Evolutionary conservation across 371 early-diverging fungal species (phyloP), one percentile per base, ranked within the genome.

Genomic region (Hamiltosporidium magnivora): DNA sequence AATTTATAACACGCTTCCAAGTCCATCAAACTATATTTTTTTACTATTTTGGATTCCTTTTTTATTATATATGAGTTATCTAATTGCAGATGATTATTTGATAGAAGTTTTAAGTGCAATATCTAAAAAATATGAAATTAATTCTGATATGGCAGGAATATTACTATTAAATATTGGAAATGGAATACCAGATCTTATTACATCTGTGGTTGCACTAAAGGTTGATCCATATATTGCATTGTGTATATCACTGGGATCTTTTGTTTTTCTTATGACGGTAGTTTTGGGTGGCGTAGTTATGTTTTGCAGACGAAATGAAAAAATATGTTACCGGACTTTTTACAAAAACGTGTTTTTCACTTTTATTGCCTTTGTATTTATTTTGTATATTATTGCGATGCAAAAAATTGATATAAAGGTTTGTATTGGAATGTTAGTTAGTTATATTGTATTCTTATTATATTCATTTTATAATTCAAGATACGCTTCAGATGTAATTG

Each of bases 41-140:
- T n/a, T 25, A n/a, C 3, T 54, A n/a, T n/a, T 54, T 3, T 54
- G 14, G 11, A 3, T 8, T 54, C 6, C 14, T 3, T 43, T 63
- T 53, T 36, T 63, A 44, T 8, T 63, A 44, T 38, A 43, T 11
- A 41, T 46, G 14, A 38, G 44, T 36, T 63, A 43, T 40, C 39
- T 63, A 9, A 36, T 63, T 36, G 63, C 54, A 43, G 63, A 63
- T 53, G 44, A 63, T 37, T 63, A 63, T 63, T 11, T 63, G 41
- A 43, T 63, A 40, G 4, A 40, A 53, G 39, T 11, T 44, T 40
- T 63, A 8, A 53, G 12, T 8, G 11, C 11, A 40, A 36, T 53
- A 11, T 9, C 44, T 11, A 44, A 40, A 2, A 46, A 43, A 44
- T 11, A 12, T 2, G 44, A 63, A 8, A 4, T 63, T 36, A 46